A percentile compares a stretch with the other conserved stretches of the same genome.
Conservation (phyloP, 164 flowering plant species). For the Macadamia tetraphylla region DNA sequence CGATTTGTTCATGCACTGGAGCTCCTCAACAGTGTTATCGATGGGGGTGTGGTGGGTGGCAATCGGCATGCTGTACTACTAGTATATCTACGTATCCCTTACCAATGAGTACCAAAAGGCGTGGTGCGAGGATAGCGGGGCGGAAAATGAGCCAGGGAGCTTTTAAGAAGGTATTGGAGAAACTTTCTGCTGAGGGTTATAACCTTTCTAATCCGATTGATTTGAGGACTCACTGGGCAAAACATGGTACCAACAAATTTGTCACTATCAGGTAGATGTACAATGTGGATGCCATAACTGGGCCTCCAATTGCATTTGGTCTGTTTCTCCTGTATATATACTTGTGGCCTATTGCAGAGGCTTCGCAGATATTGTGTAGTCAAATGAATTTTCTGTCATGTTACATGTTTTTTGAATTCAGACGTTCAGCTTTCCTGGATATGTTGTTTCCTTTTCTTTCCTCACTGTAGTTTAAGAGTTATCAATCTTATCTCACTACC, state of each 20-base stretch:
- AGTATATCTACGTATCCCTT: slow-evolving; percentile 71
- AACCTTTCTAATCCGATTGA: slow-evolving; percentile 73
- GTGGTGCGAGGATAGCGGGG: slow-evolving; percentile 91
- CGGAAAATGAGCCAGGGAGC: slow-evolving; percentile 95
- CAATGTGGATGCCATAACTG: slow-evolving; percentile 19
- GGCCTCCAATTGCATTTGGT: slow-evolving; percentile 33
- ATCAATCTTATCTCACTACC: slow-evolving; percentile 16
- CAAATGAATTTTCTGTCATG: slow-evolving; percentile 28
- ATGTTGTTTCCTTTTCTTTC: slow-evolving; percentile 25
- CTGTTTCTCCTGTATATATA: slow-evolving; percentile 43
- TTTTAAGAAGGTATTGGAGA: slow-evolving; percentile 88
- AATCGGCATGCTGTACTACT: slow-evolving; percentile 89
- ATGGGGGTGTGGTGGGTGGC: slow-evolving; percentile 99
- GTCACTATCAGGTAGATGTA: slow-evolving; percentile 75
- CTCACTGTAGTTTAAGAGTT: slow-evolving; percentile 14
- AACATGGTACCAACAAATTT: slow-evolving; percentile 92
- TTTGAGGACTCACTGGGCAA: slow-evolving; percentile 85
- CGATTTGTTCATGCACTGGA: slow-evolving; percentile 85
- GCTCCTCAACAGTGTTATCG: slow-evolving; percentile 79
- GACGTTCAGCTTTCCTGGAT: slow-evolving; percentile 20
- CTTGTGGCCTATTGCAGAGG: slow-evolving; percentile 35
- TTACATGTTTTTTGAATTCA: slow-evolving; percentile 27
- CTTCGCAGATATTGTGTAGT: slow-evolving; percentile 22
- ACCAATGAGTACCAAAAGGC: slow-evolving; percentile 86
- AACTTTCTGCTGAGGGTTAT: slow-evolving; percentile 68